A percentile compares a stretch with the other conserved stretches of the same genome.
Conservation (phyloP, 306 rosid species). For the Dalbergia oliveri region DNA sequence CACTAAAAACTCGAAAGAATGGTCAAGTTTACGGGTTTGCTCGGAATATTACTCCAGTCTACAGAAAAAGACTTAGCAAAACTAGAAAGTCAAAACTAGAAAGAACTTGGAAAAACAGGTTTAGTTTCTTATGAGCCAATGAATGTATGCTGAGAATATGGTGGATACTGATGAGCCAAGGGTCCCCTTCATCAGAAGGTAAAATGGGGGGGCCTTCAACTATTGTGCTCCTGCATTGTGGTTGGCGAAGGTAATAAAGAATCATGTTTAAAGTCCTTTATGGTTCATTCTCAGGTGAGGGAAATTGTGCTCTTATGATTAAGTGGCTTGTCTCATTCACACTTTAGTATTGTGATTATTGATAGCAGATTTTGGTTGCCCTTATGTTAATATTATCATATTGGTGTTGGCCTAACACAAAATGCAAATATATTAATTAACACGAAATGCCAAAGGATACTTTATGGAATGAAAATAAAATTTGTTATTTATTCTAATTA, state of each 20-base stretch:
- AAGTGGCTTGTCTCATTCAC: slow-evolving; percentile 4
- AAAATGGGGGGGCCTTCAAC: neutral
- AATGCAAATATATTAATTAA: neutral
- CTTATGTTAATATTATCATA: neutral
- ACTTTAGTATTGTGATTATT: neutral
- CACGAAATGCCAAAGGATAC: too few relatives aligned
- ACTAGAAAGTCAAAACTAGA: neutral
- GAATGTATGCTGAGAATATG: neutral
- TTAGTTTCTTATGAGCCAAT: neutral
- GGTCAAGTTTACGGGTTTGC: neutral
- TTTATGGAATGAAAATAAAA: too few relatives aligned
- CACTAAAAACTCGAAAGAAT: slow-evolving; percentile 2
- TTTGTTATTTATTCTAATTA: too few relatives aligned
- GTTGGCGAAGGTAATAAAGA: slow-evolving; percentile 3
- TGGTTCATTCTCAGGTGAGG: neutral
- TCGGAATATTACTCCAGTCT: neutral
- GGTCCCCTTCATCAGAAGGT: neutral
- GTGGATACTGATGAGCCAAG: neutral
- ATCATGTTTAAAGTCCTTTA: neutral
- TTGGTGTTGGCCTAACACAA: neutral
- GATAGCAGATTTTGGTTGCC: neutral
- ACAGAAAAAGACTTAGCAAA: neutral
- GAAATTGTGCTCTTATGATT: neutral
- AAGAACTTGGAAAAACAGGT: neutral
- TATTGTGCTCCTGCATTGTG: neutral